phyloP scores from a whole-genome alignment of 1,139 yeast genomes.

The Hansenula anomala region DNA sequence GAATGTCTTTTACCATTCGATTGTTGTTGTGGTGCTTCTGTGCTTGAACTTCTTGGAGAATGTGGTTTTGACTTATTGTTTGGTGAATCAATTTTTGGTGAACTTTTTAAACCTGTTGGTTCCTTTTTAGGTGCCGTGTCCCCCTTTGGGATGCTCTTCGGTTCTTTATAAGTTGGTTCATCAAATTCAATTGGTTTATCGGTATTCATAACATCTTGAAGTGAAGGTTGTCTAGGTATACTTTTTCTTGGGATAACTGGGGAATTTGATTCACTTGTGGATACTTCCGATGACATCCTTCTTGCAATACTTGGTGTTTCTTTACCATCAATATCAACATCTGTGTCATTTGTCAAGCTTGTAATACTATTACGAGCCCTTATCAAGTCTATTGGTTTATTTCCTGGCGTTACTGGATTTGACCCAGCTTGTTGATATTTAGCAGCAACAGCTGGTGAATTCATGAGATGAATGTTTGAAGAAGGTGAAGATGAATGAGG shows the following conservation, averaged over 20 bases:
- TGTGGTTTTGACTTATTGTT: background rate
- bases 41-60: background rate
- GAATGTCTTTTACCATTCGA: background rate
- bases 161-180: constrained; percentile 6
- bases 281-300: constrained; percentile 22
- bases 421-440: background rate
- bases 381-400: constrained; percentile 13
- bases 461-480: constrained; percentile 2
- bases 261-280: constrained; percentile 20
- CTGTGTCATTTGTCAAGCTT: constrained; percentile 42
- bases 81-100: background rate
- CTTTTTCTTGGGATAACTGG: constrained; percentile 21
- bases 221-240: constrained; percentile 12
- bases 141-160: background rate
- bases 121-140: background rate
- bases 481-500: constrained; percentile 8
- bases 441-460: constrained; percentile 9
- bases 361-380: constrained; percentile 37
- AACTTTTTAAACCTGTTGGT: background rate
- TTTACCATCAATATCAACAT: constrained; percentile 36
- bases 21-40: too few species aligned
- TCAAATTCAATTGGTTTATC: constrained; percentile 10
- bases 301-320: constrained; percentile 30
- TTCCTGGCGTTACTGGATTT: constrained; percentile 1
- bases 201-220: constrained; percentile 11